phyloP scores from a whole-genome alignment of 805 yeast species.

The Alloascoidea africana region DNA sequence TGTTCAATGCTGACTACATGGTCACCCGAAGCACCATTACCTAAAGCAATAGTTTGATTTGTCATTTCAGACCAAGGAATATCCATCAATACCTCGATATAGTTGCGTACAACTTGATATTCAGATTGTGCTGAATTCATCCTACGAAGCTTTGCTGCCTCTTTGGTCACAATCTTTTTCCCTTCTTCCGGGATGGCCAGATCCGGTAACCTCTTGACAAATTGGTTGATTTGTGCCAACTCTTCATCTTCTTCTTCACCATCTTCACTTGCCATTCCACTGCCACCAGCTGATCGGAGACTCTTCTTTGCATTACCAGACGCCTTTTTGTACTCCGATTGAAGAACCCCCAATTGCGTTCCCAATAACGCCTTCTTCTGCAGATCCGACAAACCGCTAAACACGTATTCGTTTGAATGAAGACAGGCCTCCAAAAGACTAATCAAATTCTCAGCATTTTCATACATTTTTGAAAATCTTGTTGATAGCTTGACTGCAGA shows the following conservation, averaged over 20 bases:
- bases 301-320: neutral
- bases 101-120: slow-evolving; percentile 24
- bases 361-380: neutral
- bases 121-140: slow-evolving; percentile 25
- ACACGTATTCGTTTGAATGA: slow-evolving; percentile 9
- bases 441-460: slow-evolving; percentile 6
- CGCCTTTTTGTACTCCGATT: neutral
- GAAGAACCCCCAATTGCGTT: slow-evolving; percentile 8
- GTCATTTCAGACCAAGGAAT: slow-evolving; percentile 19
- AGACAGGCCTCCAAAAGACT: slow-evolving; percentile 5
- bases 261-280: slow-evolving; percentile 4
- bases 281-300: neutral
- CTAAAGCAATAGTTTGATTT: slow-evolving; percentile 7
- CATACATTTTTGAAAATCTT: slow-evolving; percentile 11
- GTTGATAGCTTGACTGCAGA: slow-evolving; percentile 12
- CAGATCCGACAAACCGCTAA: neutral
- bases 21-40: slow-evolving; percentile 11
- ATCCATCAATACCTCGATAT: slow-evolving; percentile 23
- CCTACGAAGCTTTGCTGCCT: slow-evolving; percentile 19
- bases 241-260: slow-evolving; percentile 20
- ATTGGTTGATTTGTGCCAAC: slow-evolving; percentile 9
- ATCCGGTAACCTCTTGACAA: slow-evolving; percentile 13
- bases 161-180: slow-evolving; percentile 19
- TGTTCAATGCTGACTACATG: slow-evolving; percentile 24
- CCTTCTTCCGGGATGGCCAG: slow-evolving; percentile 18